Conservation (phyloP, 768 basidiomycete species). For the Sarcodon aspratus region DNA sequence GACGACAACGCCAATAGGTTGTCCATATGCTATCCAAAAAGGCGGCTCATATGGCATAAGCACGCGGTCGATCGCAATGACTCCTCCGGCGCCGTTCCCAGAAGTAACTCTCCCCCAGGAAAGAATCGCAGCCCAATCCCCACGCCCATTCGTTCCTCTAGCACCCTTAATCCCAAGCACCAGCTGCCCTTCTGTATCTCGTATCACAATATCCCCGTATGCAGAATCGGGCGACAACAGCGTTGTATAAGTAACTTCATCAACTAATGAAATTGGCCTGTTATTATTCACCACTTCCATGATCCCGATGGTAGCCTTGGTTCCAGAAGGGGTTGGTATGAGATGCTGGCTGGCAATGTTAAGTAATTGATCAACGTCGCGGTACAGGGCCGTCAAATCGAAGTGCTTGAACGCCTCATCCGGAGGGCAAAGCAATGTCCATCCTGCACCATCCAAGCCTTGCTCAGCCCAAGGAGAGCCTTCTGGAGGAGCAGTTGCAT, state of each 20-base stretch:
- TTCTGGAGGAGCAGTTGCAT: constrained; percentile 72
- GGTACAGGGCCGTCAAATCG: constrained; percentile 69
- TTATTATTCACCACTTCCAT: constrained; percentile 23
- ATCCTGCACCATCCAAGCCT: constrained; percentile 41
- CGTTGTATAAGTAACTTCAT: constrained; percentile 66
- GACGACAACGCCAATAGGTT: constrained; percentile 48
- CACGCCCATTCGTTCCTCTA: constrained; percentile 47
- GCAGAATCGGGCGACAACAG: constrained; percentile 44
- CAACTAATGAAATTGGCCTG: constrained; percentile 59
- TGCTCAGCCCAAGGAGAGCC: constrained; percentile 52
- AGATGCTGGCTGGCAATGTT: constrained; percentile 69
- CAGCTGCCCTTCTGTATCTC: constrained; percentile 30
- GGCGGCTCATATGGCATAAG: constrained; percentile 79
- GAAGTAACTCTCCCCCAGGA: constrained; percentile 73
- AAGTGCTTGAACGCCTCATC: constrained; percentile 86
- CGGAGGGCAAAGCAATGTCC: constrained; percentile 85
- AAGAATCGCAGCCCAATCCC: constrained; percentile 54
- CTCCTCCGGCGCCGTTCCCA: constrained; percentile 69
- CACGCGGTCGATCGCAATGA: constrained; percentile 77
- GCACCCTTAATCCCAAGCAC: constrained; percentile 69
- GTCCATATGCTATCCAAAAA: constrained; percentile 74
- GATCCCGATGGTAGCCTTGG: constrained; percentile 13
- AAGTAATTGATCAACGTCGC: constrained; percentile 39
- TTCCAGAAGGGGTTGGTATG: constrained; percentile 32
- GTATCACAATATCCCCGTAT: constrained; percentile 82